phyloP scores from a whole-genome alignment of 2,329 filamentous ascomycete species.

The Stenocarpella maydis region DNA sequence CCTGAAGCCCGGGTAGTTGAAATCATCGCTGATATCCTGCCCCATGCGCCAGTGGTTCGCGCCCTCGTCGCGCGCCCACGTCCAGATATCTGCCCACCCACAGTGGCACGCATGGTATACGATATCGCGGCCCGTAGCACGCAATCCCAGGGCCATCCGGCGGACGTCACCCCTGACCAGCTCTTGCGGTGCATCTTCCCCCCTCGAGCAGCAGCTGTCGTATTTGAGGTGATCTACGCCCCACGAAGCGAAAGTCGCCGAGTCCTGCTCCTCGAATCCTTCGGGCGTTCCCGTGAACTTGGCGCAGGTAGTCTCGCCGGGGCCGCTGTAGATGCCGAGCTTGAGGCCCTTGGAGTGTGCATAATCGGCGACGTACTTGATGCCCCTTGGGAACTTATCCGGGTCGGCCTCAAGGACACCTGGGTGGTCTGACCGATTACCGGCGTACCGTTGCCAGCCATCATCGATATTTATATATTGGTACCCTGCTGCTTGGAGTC shows the following conservation, averaged over 20 bases:
- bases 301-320: conserved; percentile 25
- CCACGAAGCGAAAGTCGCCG: conserved; percentile 22
- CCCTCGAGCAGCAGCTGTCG: conserved; percentile 26
- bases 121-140: conserved; percentile 21
- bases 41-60: conserved; percentile 31
- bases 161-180: conserved; percentile 20
- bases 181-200: neutral
- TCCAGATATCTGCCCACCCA: conserved; percentile 28
- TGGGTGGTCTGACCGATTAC: conserved; percentile 24
- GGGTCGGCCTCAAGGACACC: conserved; percentile 21
- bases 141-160: conserved; percentile 24
- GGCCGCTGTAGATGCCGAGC: conserved; percentile 28
- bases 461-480: conserved; percentile 25
- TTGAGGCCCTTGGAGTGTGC: conserved; percentile 27
- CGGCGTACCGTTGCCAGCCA: conserved; percentile 24
- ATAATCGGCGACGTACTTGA: conserved; percentile 16
- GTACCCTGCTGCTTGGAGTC: conserved; percentile 24
- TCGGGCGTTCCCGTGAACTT: conserved; percentile 15
- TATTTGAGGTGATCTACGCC: conserved; percentile 28
- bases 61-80: conserved; percentile 28
- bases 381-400: conserved; percentile 15
- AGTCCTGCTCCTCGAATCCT: conserved; percentile 16
- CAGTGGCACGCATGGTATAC: conserved; percentile 30
- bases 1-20: conserved; percentile 26
- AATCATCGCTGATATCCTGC: conserved; percentile 29